Evolutionary conservation across 345 rosid species (phyloP).

Genomic region (Populus ilicifolia): DNA sequence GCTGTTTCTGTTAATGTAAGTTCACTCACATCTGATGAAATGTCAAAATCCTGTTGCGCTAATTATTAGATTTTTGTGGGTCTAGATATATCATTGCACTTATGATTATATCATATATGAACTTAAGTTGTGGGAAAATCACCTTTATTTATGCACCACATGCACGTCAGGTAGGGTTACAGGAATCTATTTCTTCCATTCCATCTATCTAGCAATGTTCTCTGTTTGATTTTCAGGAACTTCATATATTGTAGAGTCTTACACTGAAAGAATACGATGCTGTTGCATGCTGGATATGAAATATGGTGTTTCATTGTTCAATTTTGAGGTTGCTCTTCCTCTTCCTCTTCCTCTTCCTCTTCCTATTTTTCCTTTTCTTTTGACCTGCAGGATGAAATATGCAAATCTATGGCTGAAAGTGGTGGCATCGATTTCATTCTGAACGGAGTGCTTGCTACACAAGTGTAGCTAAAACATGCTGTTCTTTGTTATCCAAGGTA

Average conservation of each 20-base stretch:
- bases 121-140: not conserved
- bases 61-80: not conserved
- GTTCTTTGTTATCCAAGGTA: conserved; percentile 84
- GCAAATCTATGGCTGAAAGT: conserved; percentile 78
- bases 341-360: not conserved
- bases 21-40: not conserved
- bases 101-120: not conserved
- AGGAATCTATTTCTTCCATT: not conserved
- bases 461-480: conserved; percentile 58
- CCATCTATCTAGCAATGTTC: not conserved
- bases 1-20: conserved; percentile 86
- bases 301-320: not conserved
- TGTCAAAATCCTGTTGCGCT: not conserved
- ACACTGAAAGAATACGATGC: not conserved
- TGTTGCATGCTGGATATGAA: not conserved
- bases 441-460: not conserved
- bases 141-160: not conserved
- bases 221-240: not conserved
- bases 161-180: not conserved
- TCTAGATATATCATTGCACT: not conserved
- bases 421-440: conserved; percentile 85
- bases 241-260: not conserved
- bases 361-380: not conserved
- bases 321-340: not conserved
- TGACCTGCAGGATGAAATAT: conserved; percentile 65